Evolutionary conservation across 768 basidiomycete species (phyloP), one percentile per base, ranked within the genome.

Genomic region (Trametes meyenii): DNA sequence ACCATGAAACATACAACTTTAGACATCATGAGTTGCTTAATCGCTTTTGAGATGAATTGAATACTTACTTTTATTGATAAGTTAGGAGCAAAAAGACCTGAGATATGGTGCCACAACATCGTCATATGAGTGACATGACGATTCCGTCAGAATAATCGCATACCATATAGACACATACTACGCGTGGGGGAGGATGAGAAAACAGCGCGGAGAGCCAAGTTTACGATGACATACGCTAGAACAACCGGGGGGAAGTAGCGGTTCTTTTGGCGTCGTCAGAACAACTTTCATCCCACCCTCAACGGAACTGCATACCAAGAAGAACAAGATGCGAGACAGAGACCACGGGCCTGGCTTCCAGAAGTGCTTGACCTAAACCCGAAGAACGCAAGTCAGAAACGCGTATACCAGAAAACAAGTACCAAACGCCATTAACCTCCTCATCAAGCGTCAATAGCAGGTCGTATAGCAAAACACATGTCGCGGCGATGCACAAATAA

Each of bases 281-380:
- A 33, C 8, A 44, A 44, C 3, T 14, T 48, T 21, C 16, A 6
- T 13, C 14, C 1, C n/a, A 3, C 2, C 36, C 1, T 4, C 7
- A 12, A 12, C 6, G 8, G 19, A n/a, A 1, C 17, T 10, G 46
- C 67, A 49, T 23, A 68, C 66, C 35, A 61, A 14, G 38, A 68
- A 62, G 50, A 62, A 68, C n/a, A 68, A 38, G 29, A 66, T 53
- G 35, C 67, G 61, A 14, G 67, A 63, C 19, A 62, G 46, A 3
- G 58, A 44, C 67, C 67, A 68, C 7, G 42, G 24, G 5, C 67
- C 62, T 1, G 49, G n/a, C 23, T 63, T 46, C 67, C 67, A 68
- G 58, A 66, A 68, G 49, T 62, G 64, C 35, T 61, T 42, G 33
- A 64, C 23, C 67, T 68, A 33, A 1, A 17, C 3, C 21, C 46